A percentile compares a stretch with the other conserved stretches of the same genome.
Evolutionary conservation across 805 yeast species (phyloP).

Genomic region (Zygoascus flipseniorum): DNA sequence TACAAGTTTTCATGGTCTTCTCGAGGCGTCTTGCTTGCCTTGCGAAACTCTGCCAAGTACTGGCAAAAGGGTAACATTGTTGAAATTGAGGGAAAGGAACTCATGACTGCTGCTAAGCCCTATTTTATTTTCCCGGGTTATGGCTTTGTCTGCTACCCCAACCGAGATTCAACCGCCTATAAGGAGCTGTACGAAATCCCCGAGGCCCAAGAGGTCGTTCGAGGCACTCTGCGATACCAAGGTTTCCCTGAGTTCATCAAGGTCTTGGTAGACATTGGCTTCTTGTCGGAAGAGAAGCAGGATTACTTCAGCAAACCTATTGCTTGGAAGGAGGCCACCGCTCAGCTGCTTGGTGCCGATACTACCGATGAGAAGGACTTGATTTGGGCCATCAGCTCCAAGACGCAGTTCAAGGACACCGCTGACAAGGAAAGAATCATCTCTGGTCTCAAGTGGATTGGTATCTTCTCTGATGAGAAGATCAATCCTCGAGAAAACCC

Average conservation of each 20-base stretch:
- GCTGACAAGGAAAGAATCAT: slow-evolving; percentile 82
- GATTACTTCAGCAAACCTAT: slow-evolving; percentile 45
- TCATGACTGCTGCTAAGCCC: slow-evolving; percentile 92
- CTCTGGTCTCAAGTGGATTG: slow-evolving; percentile 89
- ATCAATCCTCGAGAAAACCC: slow-evolving; percentile 90
- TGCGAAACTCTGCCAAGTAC: slow-evolving; percentile 87
- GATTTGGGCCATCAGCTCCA: slow-evolving; percentile 61
- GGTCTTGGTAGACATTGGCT: slow-evolving; percentile 88
- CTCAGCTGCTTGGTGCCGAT: slow-evolving; percentile 63
- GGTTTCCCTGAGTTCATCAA: slow-evolving; percentile 98
- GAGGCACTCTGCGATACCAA: slow-evolving; percentile 96
- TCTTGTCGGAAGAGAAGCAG: slow-evolving; percentile 69
- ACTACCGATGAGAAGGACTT: slow-evolving; percentile 67
- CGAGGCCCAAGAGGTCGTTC: slow-evolving; percentile 92
- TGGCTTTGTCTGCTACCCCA: slow-evolving; percentile 92
- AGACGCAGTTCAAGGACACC: slow-evolving; percentile 71
- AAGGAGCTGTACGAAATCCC: slow-evolving; percentile 89
- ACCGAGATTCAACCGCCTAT: slow-evolving; percentile 94
- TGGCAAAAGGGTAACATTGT: slow-evolving; percentile 80
- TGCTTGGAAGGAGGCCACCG: slow-evolving; percentile 86
- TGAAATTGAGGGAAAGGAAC: slow-evolving; percentile 74
- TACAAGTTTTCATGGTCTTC: slow-evolving; percentile 99
- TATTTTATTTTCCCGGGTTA: slow-evolving; percentile 94
- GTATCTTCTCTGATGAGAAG: slow-evolving; percentile 67
- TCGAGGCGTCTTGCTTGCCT: slow-evolving; percentile 92